A percentile compares a stretch with the other conserved stretches of the same genome.
Conservation (phyloP, 2,329 filamentous ascomycete species). For the Pseudocercospora vitis region DNA sequence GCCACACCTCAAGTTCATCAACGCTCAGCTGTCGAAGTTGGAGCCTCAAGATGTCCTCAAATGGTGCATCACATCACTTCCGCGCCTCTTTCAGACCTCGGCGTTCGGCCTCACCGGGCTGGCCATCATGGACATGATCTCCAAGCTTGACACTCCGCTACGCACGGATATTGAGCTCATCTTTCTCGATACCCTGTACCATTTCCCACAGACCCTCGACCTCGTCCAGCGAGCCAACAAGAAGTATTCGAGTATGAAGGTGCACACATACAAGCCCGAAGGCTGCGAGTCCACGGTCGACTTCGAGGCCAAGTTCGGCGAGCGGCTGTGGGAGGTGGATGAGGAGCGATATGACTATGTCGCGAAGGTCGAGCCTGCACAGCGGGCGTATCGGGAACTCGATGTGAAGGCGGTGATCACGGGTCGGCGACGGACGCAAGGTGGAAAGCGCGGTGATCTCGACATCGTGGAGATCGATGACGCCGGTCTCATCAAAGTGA, state of each 20-base stretch:
- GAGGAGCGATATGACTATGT: conserved; percentile 93
- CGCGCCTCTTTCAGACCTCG: conserved; percentile 51
- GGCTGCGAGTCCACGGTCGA: conserved; percentile 70
- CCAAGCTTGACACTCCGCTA: conserved; percentile 66
- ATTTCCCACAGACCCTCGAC: conserved; percentile 53
- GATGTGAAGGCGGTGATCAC: conserved; percentile 89
- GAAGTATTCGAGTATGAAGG: conserved; percentile 72
- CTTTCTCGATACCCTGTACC: conserved; percentile 56
- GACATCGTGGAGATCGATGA: conserved; percentile 93
- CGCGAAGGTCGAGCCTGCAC: conserved; percentile 94
- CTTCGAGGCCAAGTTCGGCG: conserved; percentile 80
- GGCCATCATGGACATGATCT: conserved; percentile 65
- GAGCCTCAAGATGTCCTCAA: conserved; percentile 85
- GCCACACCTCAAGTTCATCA: conserved; percentile 85
- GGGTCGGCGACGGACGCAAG: conserved; percentile 86
- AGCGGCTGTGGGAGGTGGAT: conserved; percentile 79
- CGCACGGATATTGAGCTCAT: conserved; percentile 54
- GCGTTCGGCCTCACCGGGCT: conserved; percentile 54
- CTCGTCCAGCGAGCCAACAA: conserved; percentile 66
- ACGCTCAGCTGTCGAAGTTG: conserved; percentile 82
- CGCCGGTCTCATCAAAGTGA: conserved; percentile 91
- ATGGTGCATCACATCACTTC: conserved; percentile 89
- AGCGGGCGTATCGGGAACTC: conserved; percentile 84
- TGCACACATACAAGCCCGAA: conserved; percentile 88
- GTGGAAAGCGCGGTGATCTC: conserved; percentile 84